These are phyloP conservation scores for Proteromonas lacertae DNA, from an alignment of 352 stramenopile genomes.

Conservation along the genomic window DNA sequence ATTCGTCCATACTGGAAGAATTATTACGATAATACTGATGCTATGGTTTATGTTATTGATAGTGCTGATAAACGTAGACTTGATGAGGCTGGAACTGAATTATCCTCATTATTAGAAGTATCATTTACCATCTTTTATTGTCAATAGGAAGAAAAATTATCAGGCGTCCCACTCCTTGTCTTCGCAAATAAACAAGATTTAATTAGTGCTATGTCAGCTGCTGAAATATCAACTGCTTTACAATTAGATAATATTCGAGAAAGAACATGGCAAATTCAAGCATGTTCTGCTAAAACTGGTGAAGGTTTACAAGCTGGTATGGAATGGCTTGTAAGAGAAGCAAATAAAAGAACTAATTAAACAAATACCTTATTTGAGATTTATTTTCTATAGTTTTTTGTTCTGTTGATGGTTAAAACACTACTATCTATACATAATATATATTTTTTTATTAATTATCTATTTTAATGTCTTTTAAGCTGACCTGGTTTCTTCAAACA, in stretches of 20 bases:
- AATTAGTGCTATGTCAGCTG: constrained; percentile 41
- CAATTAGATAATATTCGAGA: constrained; percentile 45
- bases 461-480: too few species aligned
- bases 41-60: constrained; percentile 71
- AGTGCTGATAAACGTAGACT: constrained; percentile 47
- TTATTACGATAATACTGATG: constrained; percentile 83
- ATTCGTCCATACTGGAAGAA: constrained; percentile 87
- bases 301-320: constrained; percentile 39
- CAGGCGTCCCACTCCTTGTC: constrained; percentile 53
- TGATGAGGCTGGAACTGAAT: constrained; percentile 21
- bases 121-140: constrained; percentile 49
- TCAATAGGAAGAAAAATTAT: constrained; percentile 64
- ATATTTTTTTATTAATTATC: too few species aligned
- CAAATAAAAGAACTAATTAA: too few species aligned
- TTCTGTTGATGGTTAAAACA: too few species aligned
- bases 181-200: constrained; percentile 86
- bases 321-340: too few species aligned
- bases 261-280: constrained; percentile 47
- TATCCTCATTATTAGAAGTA: constrained; percentile 8
- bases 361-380: too few species aligned
- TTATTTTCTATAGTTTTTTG: too few species aligned
- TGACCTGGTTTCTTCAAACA: too few species aligned
- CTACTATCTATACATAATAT: too few species aligned
- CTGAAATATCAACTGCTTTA: constrained; percentile 35
- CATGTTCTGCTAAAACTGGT: constrained; percentile 42